phyloP scores from a whole-genome alignment of 2,329 filamentous ascomycete genomes.

The Tolypocladium capitatum region DNA sequence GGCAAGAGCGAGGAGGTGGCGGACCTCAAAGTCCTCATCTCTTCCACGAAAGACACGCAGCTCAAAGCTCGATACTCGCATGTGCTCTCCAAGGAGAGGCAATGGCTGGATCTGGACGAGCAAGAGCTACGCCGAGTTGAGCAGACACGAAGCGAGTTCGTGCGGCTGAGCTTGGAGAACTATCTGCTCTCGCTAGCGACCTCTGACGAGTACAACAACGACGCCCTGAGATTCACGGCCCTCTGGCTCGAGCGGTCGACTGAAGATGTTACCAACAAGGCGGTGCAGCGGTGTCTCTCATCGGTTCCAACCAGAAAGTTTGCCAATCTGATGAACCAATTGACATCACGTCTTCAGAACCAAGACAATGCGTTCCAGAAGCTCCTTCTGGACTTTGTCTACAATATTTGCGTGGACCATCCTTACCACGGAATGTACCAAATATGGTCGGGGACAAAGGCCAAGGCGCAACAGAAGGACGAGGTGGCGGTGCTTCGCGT shows the following conservation, averaged over 20 bases:
- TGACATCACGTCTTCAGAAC: slow-evolving; percentile 80
- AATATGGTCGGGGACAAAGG: slow-evolving; percentile 71
- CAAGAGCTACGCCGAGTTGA: slow-evolving; percentile 71
- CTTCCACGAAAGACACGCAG: slow-evolving; percentile 35
- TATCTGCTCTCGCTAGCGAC: slow-evolving; percentile 76
- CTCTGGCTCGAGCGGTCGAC: slow-evolving; percentile 83
- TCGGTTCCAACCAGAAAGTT: slow-evolving; percentile 85
- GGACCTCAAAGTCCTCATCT: slow-evolving; percentile 52
- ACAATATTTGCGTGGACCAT: slow-evolving; percentile 79
- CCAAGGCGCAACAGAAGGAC: slow-evolving; percentile 57
- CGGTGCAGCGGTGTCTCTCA: slow-evolving; percentile 56
- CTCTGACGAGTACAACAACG: slow-evolving; percentile 79
- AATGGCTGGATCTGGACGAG: slow-evolving; percentile 83
- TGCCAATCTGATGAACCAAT: slow-evolving; percentile 83
- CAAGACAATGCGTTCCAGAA: slow-evolving; percentile 60
- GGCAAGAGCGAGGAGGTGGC: slow-evolving; percentile 70
- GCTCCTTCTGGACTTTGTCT: slow-evolving; percentile 59
- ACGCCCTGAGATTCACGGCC: slow-evolving; percentile 82
- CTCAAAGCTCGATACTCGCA: slow-evolving; percentile 42
- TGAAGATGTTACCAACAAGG: slow-evolving; percentile 62
- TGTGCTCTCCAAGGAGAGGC: slow-evolving; percentile 59
- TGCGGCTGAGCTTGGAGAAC: slow-evolving; percentile 84
- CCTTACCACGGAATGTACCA: slow-evolving; percentile 97
- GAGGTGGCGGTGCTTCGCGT: slow-evolving; percentile 61
- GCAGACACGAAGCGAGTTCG: slow-evolving; percentile 64